These are phyloP conservation scores for Leccinellum rugosiceps DNA, from an alignment of 768 basidiomycete genomes.

Conservation along the genomic window DNA sequence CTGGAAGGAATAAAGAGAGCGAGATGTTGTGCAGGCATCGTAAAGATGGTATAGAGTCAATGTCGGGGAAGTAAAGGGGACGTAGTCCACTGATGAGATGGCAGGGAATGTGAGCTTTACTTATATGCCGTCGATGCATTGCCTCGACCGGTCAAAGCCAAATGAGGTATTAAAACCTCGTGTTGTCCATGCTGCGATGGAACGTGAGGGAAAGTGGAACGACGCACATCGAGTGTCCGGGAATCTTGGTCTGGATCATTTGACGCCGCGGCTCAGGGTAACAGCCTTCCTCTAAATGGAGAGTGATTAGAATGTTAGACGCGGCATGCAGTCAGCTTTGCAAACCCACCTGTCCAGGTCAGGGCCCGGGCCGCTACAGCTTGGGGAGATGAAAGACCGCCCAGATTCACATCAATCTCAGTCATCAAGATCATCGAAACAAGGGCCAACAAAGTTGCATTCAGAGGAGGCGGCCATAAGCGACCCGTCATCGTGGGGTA, in stretches of 20 bases:
- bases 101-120: conserved; percentile 15
- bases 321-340: conserved; percentile 26
- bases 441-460: conserved; percentile 5
- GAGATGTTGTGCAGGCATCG: conserved; percentile 27
- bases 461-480: background rate
- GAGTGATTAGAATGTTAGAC: conserved; percentile 27
- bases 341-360: conserved; percentile 7
- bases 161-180: conserved; percentile 31
- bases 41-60: conserved; percentile 3
- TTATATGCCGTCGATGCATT: conserved; percentile 32
- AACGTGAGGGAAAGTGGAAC: conserved; percentile 23
- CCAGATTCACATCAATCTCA: conserved; percentile 6
- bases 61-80: conserved; percentile 13
- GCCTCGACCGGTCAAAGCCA: conserved; percentile 26
- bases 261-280: conserved; percentile 30
- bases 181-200: conserved; percentile 33
- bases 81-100: conserved; percentile 20
- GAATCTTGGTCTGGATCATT: conserved; percentile 32
- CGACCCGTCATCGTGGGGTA: conserved; percentile 22
- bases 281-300: conserved; percentile 33
- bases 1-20: conserved; percentile 31
- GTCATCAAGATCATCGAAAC: conserved; percentile 3
- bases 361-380: conserved; percentile 21
- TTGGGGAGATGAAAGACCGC: conserved; percentile 12
- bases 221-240: conserved; percentile 25